Evolutionary conservation across 1,284 basidiomycete species (phyloP).

Genomic region (Marasmius oreades): DNA sequence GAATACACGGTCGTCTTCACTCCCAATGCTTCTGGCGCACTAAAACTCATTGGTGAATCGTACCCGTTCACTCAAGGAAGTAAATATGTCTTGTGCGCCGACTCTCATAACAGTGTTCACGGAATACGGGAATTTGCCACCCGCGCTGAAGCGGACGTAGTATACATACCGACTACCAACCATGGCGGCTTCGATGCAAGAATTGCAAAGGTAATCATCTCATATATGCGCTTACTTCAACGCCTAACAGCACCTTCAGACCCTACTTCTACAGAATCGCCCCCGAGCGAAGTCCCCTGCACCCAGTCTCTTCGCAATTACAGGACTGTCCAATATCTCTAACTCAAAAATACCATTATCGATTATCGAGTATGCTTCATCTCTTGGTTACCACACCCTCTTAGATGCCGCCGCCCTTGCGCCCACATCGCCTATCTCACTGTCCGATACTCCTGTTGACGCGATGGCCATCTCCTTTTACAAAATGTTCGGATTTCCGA

Average conservation of each 20-base stretch:
- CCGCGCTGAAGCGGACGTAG: conserved; percentile 48
- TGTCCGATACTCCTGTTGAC: conserved; percentile 64
- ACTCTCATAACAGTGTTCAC: conserved; percentile 83
- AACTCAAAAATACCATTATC: conserved; percentile 61
- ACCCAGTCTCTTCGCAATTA: conserved; percentile 67
- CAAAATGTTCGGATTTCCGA: conserved; percentile 88
- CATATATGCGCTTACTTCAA: conserved; percentile 14
- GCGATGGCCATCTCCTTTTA: conserved; percentile 84
- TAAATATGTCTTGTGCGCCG: conserved; percentile 60
- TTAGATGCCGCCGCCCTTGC: conserved; percentile 79
- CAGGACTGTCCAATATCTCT: conserved; percentile 78
- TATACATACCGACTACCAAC: conserved; percentile 61
- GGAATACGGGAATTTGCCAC: conserved; percentile 73
- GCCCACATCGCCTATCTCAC: conserved; percentile 63
- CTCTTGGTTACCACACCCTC: conserved; percentile 69
- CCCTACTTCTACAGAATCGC: conserved; percentile 39
- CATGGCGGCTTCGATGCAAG: conserved; percentile 59
- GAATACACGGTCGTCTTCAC: conserved; percentile 81
- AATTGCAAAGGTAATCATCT: conserved; percentile 50
- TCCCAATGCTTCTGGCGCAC: conserved; percentile 71
- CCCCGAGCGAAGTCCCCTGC: conserved; percentile 38
- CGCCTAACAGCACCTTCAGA: conserved; percentile 27
- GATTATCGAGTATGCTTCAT: conserved; percentile 56
- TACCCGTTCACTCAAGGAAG: conserved; percentile 64
- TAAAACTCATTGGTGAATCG: conserved; percentile 79